A percentile compares a stretch with the other conserved stretches of the same genome.
phyloP scores from a whole-genome alignment of 768 basidiomycete species.

The Rhodotorula graminis region DNA sequence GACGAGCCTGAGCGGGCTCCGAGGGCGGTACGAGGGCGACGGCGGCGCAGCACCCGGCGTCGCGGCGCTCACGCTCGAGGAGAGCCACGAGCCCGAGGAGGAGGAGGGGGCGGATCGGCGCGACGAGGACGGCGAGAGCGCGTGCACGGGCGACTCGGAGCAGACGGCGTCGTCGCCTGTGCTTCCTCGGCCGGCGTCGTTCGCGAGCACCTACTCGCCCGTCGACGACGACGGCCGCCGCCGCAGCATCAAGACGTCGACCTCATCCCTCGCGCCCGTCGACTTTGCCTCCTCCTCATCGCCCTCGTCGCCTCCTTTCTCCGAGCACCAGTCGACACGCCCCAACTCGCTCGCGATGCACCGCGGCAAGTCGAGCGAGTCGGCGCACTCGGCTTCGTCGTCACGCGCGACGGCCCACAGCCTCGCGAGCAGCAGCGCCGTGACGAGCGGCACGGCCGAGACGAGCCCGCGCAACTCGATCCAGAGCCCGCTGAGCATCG shows the following conservation, averaged over 20 bases:
- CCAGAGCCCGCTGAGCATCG: neutral
- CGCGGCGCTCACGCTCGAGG: constrained; percentile 18
- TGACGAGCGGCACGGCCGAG: constrained; percentile 18
- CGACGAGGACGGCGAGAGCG: constrained; percentile 32
- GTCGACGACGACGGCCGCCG: neutral
- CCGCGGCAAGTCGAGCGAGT: constrained; percentile 23
- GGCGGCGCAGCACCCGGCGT: neutral
- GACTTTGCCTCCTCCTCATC: constrained; percentile 7
- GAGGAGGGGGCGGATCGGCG: constrained; percentile 4
- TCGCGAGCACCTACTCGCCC: neutral
- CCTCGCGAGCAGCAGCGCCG: neutral
- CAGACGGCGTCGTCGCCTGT: constrained; percentile 5
- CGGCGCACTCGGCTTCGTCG: constrained; percentile 8
- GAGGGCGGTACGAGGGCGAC: constrained; percentile 41
- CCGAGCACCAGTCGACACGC: neutral
- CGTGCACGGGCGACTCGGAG: constrained; percentile 40
- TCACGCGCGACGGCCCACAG: constrained; percentile 1
- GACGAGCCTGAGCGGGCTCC: constrained; percentile 44
- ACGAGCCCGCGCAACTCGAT: constrained; percentile 29
- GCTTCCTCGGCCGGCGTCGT: neutral
- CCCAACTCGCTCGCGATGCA: constrained; percentile 11
- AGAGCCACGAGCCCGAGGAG: constrained; percentile 29
- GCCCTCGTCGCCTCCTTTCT: neutral
- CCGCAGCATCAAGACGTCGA: constrained; percentile 49
- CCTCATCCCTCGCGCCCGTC: constrained; percentile 33